Evolutionary conservation across 257 asterid species (phyloP).

Genomic region (Petrea volubilis): DNA sequence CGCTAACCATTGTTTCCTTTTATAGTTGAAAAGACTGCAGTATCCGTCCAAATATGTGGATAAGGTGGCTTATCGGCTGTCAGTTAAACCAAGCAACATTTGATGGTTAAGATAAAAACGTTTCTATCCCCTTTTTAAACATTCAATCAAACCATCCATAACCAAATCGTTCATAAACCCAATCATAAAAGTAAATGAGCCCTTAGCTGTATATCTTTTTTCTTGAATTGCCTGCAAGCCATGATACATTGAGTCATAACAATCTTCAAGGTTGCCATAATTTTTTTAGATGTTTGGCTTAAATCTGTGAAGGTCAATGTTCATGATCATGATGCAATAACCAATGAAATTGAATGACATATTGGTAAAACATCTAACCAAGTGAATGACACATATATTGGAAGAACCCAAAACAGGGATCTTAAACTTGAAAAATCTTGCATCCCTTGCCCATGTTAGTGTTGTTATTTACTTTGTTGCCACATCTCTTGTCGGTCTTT

Average conservation of each 20-base stretch:
- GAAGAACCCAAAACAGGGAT: neutral
- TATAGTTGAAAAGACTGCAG: too few relatives aligned
- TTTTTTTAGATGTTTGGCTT: neutral
- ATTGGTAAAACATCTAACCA: neutral
- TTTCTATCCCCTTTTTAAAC: too few relatives aligned
- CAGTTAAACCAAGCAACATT: too few relatives aligned
- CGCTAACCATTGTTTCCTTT: too few relatives aligned
- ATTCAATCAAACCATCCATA: too few relatives aligned
- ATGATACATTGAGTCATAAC: neutral
- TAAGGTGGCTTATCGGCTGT: too few relatives aligned
- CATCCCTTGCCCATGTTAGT: neutral
- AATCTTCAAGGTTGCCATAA: constrained; percentile 6
- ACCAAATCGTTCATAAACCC: too few relatives aligned
- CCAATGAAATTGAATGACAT: neutral
- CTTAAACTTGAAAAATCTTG: constrained; percentile 3
- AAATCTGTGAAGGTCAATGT: neutral
- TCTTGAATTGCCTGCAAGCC: neutral
- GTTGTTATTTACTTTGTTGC: neutral
- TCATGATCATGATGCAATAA: neutral
- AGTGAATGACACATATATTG: neutral
- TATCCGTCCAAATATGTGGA: too few relatives aligned
- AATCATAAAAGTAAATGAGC: too few relatives aligned
- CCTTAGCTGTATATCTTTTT: too few relatives aligned
- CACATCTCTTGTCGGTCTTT: constrained; percentile 3
- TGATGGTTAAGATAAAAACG: too few relatives aligned